phyloP scores from a whole-genome alignment of 768 basidiomycete species.

The Kwoniella mangroviensis region DNA sequence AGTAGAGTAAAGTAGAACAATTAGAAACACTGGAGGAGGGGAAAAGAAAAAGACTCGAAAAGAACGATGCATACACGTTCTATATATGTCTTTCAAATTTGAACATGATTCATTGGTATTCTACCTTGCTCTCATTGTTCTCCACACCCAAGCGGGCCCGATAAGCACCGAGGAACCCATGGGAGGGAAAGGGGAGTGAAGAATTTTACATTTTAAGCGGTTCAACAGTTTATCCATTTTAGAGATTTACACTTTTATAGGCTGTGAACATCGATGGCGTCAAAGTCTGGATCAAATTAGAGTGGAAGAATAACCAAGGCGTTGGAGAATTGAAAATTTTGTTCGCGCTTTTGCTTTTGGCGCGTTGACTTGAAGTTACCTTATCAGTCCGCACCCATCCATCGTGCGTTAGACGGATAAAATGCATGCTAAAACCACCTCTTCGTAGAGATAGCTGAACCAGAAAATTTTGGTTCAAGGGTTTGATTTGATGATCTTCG shows the following conservation, averaged over 20 bases:
- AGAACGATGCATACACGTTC: not conserved
- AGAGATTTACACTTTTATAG: not conserved
- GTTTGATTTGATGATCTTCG: slow-evolving; percentile 2
- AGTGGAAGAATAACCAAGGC: not conserved
- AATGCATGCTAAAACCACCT: not conserved
- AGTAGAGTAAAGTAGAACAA: too few relatives aligned
- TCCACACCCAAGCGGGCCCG: too few relatives aligned
- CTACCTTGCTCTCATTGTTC: too few relatives aligned
- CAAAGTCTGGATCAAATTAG: slow-evolving; percentile 5
- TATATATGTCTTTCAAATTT: not conserved
- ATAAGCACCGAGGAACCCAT: too few relatives aligned
- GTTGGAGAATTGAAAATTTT: too few relatives aligned
- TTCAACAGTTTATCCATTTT: slow-evolving; percentile 15
- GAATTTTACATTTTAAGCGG: not conserved
- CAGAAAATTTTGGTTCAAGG: slow-evolving; percentile 4
- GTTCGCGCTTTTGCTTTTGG: not conserved
- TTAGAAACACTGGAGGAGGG: too few relatives aligned
- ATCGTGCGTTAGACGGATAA: slow-evolving; percentile 1
- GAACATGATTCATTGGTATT: too few relatives aligned
- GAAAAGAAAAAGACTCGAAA: not conserved
- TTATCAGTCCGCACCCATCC: not conserved
- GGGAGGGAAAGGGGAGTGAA: too few relatives aligned
- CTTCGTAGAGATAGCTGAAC: not conserved
- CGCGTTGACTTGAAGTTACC: not conserved
- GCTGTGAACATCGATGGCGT: slow-evolving; percentile 3